phyloP scores from a whole-genome alignment of 495 filamentous ascomycete species.

The Lindgomyces ingoldianus region DNA sequence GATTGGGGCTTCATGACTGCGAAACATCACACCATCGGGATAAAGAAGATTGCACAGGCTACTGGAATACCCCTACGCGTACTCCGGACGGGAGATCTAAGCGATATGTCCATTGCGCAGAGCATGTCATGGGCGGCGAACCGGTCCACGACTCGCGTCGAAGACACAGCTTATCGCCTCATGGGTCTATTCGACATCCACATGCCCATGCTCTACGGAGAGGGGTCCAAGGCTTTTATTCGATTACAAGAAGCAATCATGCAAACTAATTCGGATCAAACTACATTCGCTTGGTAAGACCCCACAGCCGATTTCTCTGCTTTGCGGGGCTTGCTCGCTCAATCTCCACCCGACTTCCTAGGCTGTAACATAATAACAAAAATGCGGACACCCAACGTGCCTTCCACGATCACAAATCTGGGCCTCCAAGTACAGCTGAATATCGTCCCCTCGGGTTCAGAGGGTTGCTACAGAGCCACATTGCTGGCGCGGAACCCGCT shows the following conservation, averaged over 20 bases:
- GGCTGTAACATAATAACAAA: too few species aligned
- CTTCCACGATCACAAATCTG: too few species aligned
- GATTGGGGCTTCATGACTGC: neutral
- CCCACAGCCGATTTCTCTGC: neutral
- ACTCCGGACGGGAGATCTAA: neutral
- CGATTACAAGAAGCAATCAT: conserved; percentile 30
- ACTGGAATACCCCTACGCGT: conserved; percentile 5
- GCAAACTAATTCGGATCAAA: conserved; percentile 13
- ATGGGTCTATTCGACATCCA: conserved; percentile 23
- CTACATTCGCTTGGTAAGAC: conserved; percentile 19
- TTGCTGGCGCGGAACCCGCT: too few species aligned
- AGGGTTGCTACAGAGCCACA: too few species aligned
- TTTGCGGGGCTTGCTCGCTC: conserved; percentile 15
- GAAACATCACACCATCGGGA: neutral
- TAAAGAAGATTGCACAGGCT: neutral
- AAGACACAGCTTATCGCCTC: conserved; percentile 25
- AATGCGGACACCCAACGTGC: too few species aligned
- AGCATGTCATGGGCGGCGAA: conserved; percentile 26
- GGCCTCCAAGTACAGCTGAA: too few species aligned
- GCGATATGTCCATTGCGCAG: conserved; percentile 3
- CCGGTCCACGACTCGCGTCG: conserved; percentile 23
- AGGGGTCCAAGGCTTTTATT: conserved; percentile 23
- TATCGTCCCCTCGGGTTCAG: too few species aligned
- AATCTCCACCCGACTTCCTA: conserved; percentile 14
- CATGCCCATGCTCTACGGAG: conserved; percentile 29